Conservation (phyloP, 129 eudicot genomes). For the Escallonia herrerae region DNA sequence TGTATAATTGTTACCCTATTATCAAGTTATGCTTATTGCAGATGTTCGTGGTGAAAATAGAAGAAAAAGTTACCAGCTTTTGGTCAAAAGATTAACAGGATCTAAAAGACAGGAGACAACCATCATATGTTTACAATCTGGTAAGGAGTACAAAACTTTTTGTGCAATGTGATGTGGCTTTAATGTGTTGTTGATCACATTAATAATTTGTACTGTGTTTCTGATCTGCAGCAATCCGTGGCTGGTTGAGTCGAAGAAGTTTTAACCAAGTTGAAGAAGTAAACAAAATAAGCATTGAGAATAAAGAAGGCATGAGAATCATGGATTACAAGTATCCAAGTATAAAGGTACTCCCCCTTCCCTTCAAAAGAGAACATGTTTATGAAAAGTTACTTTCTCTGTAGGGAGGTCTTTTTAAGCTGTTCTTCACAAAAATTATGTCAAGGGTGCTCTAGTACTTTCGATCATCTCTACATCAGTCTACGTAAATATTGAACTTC, state of each 20-base stretch:
- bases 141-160: conserved; percentile 7
- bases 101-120: conserved; percentile 19
- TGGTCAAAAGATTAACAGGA: conserved; percentile 11
- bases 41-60: conserved; percentile 66
- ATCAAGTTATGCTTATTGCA: conserved; percentile 13
- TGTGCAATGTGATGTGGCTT: neutral
- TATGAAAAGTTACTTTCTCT: too few relatives aligned
- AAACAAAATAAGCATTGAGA: conserved; percentile 1
- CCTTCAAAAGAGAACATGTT: too few relatives aligned
- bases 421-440: too few relatives aligned
- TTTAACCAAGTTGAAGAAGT: conserved; percentile 2
- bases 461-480: too few relatives aligned
- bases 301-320: neutral
- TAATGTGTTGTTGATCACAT: too few relatives aligned
- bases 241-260: conserved; percentile 39
- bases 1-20: too few relatives aligned
- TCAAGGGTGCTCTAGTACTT: too few relatives aligned
- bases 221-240: conserved; percentile 33
- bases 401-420: too few relatives aligned
- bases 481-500: too few relatives aligned
- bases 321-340: conserved; percentile 1
- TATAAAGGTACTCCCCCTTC: conserved; percentile 14
- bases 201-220: neutral
- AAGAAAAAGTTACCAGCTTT: conserved; percentile 21
- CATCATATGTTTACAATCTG: conserved; percentile 39